Evolutionary conservation across 768 basidiomycete genomes (phyloP), one percentile per base, ranked within the genome.

Genomic region (Auricularia sp.): DNA sequence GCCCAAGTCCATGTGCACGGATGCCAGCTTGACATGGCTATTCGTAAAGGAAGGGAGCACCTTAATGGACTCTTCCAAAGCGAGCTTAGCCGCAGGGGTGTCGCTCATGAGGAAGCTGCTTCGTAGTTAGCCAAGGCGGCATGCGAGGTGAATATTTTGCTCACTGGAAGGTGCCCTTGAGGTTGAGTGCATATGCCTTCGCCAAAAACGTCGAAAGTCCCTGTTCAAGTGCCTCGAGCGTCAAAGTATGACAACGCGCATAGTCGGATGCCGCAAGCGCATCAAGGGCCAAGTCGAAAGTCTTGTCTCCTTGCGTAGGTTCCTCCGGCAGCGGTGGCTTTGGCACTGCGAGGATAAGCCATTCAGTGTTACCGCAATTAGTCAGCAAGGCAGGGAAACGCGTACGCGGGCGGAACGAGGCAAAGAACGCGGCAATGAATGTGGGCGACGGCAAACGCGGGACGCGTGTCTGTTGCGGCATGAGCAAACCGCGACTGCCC

Each of bases 1-100:
- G 47, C 88, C 87, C 70, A 95, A 87, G 73, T 99, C 97, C 96
- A 99, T 98, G 75, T 95, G 82, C 44, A 98, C 94, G 70, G 89
- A 92, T 14, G 96, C 97, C 66, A 98, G 87, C 82, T 99, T 99
- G 69, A 99, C 94, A 74, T 92, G 83, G 68, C 86, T 89, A 76
- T 98, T 96, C 0, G 92, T 93, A 69, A 87, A 85, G 53, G 77
- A 77, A 14, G 83, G 91, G 65, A 79, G 74, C 36, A 96, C 76
- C 62, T 81, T 77, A 63, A 96, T 78, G 56, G 88, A 88, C 69
- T 88, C 84, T 56, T 88, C 82, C 42, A 98, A 79, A 74, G 98
- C 96, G 2, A 75, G 80, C 72, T 93, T 90, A 54, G 95, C 94
- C 8, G 87, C 90, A 2, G 78, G 74, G 33, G 93, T 83, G 68